phyloP scores from a whole-genome alignment of 1,139 yeast genomes.

The Saccharomyces hybrid region DNA sequence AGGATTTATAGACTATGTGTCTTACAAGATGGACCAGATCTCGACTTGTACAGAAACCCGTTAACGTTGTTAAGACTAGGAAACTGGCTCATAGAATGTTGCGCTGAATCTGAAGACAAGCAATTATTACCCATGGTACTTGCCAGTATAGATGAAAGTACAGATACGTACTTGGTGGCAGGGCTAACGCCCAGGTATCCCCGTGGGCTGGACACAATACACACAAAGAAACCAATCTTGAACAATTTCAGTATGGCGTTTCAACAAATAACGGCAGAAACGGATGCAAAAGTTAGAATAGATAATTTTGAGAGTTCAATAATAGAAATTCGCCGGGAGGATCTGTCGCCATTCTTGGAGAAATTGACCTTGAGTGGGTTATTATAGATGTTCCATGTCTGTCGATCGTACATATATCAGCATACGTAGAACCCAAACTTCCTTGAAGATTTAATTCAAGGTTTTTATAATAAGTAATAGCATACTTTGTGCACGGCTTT shows the following conservation, averaged over 20 bases:
- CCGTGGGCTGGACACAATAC: conserved; percentile 45
- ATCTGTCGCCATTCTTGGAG: conserved; percentile 80
- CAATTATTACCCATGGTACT: conserved; percentile 73
- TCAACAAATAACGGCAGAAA: conserved; percentile 71
- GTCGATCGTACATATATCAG: not conserved
- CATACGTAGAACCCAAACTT: not conserved
- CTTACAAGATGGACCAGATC: conserved; percentile 80
- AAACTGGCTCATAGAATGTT: conserved; percentile 82
- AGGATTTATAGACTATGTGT: conserved; percentile 80
- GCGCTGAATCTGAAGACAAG: conserved; percentile 69
- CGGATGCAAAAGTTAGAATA: conserved; percentile 82
- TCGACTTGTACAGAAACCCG: conserved; percentile 74
- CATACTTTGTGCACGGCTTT: not conserved
- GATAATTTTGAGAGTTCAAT: conserved; percentile 94
- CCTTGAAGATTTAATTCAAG: not conserved
- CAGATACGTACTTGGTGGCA: conserved; percentile 79
- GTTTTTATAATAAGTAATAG: not conserved
- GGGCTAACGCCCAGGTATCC: conserved; percentile 85
- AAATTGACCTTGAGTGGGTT: conserved; percentile 52
- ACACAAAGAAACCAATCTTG: conserved; percentile 38
- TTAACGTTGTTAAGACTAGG: conserved; percentile 77
- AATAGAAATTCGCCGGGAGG: conserved; percentile 82
- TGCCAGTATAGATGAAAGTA: conserved; percentile 68
- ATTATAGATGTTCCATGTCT: conserved; percentile 17
- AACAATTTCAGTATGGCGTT: conserved; percentile 88